Base-by-base conservation (phyloP, 139 green algal species). In the Picocystis salinarum region DNA sequence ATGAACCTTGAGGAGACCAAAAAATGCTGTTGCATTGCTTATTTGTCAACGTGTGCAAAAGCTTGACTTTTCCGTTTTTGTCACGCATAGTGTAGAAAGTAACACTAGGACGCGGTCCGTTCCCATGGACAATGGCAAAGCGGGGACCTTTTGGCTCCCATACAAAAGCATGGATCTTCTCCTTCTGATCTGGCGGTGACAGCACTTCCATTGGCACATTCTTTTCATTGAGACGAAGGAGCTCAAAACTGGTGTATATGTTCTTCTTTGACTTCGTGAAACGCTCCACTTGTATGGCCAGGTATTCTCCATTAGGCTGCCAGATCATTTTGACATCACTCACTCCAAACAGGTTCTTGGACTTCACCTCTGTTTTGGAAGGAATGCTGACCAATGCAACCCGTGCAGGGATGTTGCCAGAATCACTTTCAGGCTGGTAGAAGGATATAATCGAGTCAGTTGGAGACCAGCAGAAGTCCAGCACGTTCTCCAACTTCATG, bases 341-440 rank as follows among this genome's bases (percentile, higher is more conserved):
- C 50, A 98, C 88, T 48, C 57, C 89, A 69, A 95, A 94, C 24
- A 98, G 75, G 67, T 94, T 93, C 79, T 98, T 98, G 45, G 81
- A 72, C 12, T 88, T 62, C 22, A 96, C 39, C 62, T 94, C 84
- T 2, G 49, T 62, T 20, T 62, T 48, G 37, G 81, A 70, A 0
- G 86, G 83, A 18, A 92, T 59, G 13, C 10, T 7, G 23, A 54
- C 34, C 17, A 54, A 28, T 15, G 34, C 30, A n/a, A 74, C 50
- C 4, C 64, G 31, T 17, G 65, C 65, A 5, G 65, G 65, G 17
- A 52, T 24, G 56, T 98, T 92, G 42, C 71, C 71, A 26, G 54
- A 51, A 39, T 55, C 63, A 42, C 76, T 46, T 61, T 96, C 88
- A 7, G 53, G 52, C 27, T 85, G 78, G 62, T 85, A 96, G 1